These are phyloP conservation scores for Thelonectria blattea DNA, from an alignment of 2,329 filamentous ascomycete genomes.

Conservation along the genomic window DNA sequence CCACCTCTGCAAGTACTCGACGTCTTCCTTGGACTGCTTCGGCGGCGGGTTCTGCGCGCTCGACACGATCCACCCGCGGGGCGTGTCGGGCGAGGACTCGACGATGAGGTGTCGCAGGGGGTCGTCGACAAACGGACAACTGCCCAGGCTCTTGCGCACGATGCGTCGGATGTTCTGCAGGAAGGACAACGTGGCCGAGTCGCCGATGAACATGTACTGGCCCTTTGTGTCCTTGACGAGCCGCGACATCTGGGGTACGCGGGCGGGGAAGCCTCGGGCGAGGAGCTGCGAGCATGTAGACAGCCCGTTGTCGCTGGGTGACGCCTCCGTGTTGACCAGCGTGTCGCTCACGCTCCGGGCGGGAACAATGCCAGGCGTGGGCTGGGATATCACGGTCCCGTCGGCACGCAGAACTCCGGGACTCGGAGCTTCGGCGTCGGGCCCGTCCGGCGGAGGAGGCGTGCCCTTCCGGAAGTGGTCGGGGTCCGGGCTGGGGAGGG, in stretches of 20 bases:
- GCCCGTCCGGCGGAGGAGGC: conserved; percentile 16
- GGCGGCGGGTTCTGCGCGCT: conserved; percentile 35
- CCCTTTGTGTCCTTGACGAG: conserved; percentile 43
- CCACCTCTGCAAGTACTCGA: conserved; percentile 40
- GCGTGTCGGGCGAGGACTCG: conserved; percentile 40
- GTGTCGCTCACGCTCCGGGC: conserved; percentile 2
- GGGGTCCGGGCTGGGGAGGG: conserved; percentile 35
- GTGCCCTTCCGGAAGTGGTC: conserved; percentile 14
- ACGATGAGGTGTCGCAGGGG: conserved; percentile 43
- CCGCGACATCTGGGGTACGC: conserved; percentile 39
- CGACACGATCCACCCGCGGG: conserved; percentile 37
- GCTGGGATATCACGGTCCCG: not conserved
- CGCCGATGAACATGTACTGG: conserved; percentile 46
- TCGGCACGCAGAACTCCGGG: conserved; percentile 14
- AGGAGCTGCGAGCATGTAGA: conserved; percentile 33
- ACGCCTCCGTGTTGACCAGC: conserved; percentile 9
- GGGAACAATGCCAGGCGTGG: conserved; percentile 5
- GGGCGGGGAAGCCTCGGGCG: conserved; percentile 32
- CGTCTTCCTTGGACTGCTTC: conserved; percentile 33
- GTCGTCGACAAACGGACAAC: conserved; percentile 43
- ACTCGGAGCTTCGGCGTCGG: conserved; percentile 28
- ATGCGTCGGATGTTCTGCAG: conserved; percentile 44
- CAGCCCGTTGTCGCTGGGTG: conserved; percentile 15
- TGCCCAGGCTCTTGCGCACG: conserved; percentile 39
- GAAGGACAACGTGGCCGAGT: conserved; percentile 44